Conservation (phyloP, 306 rosid genomes). For the Boehmeria nivea region DNA sequence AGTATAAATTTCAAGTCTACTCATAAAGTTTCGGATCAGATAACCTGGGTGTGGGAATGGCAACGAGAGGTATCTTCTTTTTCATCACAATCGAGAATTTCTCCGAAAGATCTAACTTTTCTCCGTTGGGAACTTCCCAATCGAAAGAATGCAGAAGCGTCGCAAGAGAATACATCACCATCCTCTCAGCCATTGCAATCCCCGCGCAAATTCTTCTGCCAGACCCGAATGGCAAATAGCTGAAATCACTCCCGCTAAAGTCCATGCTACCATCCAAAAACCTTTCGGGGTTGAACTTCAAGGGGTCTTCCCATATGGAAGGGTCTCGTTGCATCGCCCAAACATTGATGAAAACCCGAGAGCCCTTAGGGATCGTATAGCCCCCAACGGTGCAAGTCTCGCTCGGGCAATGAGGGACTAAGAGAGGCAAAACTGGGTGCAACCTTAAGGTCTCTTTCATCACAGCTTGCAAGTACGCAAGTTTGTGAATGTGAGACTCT, state of each 20-base stretch:
- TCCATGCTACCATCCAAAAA: slow-evolving; percentile 50
- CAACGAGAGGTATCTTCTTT: slow-evolving; percentile 49
- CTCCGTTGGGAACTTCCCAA: slow-evolving; percentile 46
- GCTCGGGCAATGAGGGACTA: slow-evolving; percentile 62
- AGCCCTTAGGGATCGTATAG: slow-evolving; percentile 58
- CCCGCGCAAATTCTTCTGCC: slow-evolving; percentile 80
- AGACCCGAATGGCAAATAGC: slow-evolving; percentile 65
- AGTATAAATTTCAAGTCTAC: too few relatives aligned
- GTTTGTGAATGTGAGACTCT: slow-evolving; percentile 47
- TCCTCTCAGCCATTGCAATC: slow-evolving; percentile 72
- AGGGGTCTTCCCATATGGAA: slow-evolving; percentile 53
- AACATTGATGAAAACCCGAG: slow-evolving; percentile 50
- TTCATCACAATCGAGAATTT: slow-evolving; percentile 56
- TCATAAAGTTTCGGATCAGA: slow-evolving; percentile 38
- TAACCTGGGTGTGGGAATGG: slow-evolving; percentile 44
- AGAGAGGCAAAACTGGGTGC: slow-evolving; percentile 51
- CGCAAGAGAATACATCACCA: slow-evolving; percentile 45
- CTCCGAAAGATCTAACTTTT: slow-evolving; percentile 35
- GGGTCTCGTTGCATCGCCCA: slow-evolving; percentile 81
- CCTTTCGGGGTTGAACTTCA: slow-evolving; percentile 54
- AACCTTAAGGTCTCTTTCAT: slow-evolving; percentile 67
- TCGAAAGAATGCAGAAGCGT: slow-evolving; percentile 62
- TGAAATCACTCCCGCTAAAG: slow-evolving; percentile 53
- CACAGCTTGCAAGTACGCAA: slow-evolving; percentile 48
- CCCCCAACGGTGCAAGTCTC: slow-evolving; percentile 46